Evolutionary conservation across 352 stramenopile genomes (phyloP).

Genomic region (Phytophthora hybrid): DNA sequence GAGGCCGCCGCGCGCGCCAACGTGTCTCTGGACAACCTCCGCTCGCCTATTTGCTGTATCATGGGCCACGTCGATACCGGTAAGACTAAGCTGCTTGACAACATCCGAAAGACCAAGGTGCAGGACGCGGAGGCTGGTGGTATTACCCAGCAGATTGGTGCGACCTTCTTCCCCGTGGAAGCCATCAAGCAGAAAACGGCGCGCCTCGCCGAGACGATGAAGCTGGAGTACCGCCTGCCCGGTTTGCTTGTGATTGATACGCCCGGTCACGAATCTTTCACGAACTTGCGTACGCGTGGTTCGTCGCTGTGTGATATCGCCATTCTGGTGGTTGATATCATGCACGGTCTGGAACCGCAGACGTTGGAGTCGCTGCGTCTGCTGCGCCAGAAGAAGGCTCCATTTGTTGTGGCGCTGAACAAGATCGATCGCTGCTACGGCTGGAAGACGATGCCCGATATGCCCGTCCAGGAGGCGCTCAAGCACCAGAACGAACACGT

Average conservation of each 20-base stretch:
- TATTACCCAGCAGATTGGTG: slow-evolving; percentile 99
- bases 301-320: slow-evolving; percentile 99
- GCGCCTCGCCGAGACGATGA: slow-evolving; percentile 73
- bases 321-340: slow-evolving; percentile 99
- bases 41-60: slow-evolving; percentile 99
- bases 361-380: slow-evolving; percentile 99
- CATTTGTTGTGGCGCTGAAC: slow-evolving; percentile 99
- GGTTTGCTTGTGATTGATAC: slow-evolving; percentile 99
- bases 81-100: slow-evolving; percentile 99
- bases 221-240: slow-evolving; percentile 91
- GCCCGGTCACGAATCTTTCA: slow-evolving; percentile 99
- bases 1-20: slow-evolving; percentile 86
- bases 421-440: slow-evolving; percentile 99
- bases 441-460: slow-evolving; percentile 97
- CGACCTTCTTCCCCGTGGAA: slow-evolving; percentile 95
- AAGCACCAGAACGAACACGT: slow-evolving; percentile 94
- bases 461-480: slow-evolving; percentile 93
- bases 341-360: slow-evolving; percentile 99
- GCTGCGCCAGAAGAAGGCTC: slow-evolving; percentile 94
- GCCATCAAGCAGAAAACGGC: slow-evolving; percentile 93
- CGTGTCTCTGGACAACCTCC: slow-evolving; percentile 94
- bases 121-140: slow-evolving; percentile 94
- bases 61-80: slow-evolving; percentile 99
- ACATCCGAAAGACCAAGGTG: slow-evolving; percentile 99
- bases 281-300: slow-evolving; percentile 97